Conservation (phyloP, 805 yeast species). For the Spathaspora hagerdaliae region DNA sequence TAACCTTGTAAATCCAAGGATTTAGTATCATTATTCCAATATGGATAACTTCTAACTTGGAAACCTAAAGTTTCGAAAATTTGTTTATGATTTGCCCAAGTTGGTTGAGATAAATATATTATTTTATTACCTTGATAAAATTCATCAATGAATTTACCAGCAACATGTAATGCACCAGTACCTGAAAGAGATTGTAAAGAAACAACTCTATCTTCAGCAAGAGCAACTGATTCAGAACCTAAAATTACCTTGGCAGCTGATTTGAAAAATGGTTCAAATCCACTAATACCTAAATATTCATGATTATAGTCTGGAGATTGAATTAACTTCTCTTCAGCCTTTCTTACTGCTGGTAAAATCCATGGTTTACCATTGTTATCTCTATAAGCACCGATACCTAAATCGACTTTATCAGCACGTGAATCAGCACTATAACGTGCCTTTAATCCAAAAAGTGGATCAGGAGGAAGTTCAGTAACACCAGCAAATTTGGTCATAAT, state of each 20-base stretch:
- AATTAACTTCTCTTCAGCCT: constrained; percentile 65
- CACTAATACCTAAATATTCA: constrained; percentile 84
- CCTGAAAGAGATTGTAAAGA: constrained; percentile 81
- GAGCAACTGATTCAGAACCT: constrained; percentile 55
- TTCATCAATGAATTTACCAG: constrained; percentile 63
- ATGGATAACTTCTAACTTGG: constrained; percentile 68
- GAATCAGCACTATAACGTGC: constrained; percentile 58
- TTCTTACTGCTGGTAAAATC: constrained; percentile 63
- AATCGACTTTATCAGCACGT: constrained; percentile 68
- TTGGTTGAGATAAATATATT: constrained; percentile 78
- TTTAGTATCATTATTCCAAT: constrained; percentile 76
- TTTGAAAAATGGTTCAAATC: constrained; percentile 60
- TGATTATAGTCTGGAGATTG: constrained; percentile 65
- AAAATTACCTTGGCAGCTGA: constrained; percentile 73
- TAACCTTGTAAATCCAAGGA: constrained; percentile 70
- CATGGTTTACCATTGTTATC: constrained; percentile 68
- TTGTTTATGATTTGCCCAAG: constrained; percentile 97
- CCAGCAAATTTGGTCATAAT: constrained; percentile 42
- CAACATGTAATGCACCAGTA: constrained; percentile 88
- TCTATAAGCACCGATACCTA: constrained; percentile 81
- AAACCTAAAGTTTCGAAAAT: constrained; percentile 73
- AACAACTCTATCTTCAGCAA: constrained; percentile 45
- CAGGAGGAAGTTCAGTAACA: constrained; percentile 71
- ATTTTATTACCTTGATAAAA: constrained; percentile 40
- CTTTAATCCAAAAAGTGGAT: constrained; percentile 80